phyloP scores from a whole-genome alignment of 768 basidiomycete genomes.

The Suillus placidus region DNA sequence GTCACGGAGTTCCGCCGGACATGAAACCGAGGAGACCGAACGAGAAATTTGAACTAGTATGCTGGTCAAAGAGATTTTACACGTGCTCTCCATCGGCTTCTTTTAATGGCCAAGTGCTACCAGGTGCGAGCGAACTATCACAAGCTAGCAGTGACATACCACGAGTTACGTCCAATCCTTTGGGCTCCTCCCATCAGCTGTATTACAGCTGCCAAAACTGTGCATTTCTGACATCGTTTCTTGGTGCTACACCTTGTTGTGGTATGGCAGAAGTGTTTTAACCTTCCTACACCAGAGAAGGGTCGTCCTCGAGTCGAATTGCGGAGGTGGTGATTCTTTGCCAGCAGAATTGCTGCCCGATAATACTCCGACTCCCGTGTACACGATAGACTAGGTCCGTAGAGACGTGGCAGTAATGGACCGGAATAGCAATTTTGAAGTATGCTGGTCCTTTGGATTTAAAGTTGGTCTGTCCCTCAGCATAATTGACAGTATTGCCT shows the following conservation, averaged over 20 bases:
- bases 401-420: neutral
- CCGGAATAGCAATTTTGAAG: neutral
- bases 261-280: neutral
- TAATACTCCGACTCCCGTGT: neutral
- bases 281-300: neutral
- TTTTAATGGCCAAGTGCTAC: neutral
- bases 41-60: neutral
- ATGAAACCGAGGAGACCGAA: neutral
- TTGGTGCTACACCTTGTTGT: neutral
- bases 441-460: neutral
- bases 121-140: neutral
- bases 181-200: neutral
- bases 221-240: neutral
- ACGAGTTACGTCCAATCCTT: neutral
- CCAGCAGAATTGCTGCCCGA: neutral
- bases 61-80: neutral
- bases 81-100: neutral
- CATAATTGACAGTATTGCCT: neutral
- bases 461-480: neutral
- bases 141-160: neutral
- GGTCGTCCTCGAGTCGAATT: neutral
- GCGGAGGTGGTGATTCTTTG: neutral
- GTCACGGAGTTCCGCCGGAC: neutral
- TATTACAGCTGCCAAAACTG: neutral
- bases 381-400: neutral